Conservation (phyloP, 2,329 filamentous ascomycete species). For the Epichloe glyceriae region DNA sequence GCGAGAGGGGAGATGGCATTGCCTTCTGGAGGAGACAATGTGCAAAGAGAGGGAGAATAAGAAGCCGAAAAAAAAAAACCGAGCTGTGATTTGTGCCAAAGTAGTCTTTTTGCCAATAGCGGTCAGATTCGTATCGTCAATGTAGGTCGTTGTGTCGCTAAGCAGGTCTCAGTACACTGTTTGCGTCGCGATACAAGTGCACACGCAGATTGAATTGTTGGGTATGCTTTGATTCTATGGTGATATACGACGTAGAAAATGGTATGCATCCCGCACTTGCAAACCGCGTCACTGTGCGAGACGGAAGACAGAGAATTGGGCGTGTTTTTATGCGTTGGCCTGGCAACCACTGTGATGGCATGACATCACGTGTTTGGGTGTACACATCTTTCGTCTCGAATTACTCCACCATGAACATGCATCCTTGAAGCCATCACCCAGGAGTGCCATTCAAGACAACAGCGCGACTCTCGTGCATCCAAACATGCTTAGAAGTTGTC, state of each 20-base stretch:
- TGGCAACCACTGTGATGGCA: background rate
- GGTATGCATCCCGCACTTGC: background rate
- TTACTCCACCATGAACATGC: no score
- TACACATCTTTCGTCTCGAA: background rate
- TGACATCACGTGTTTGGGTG: background rate
- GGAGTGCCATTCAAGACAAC: no score
- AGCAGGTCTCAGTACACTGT: background rate
- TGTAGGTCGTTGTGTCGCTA: no score
- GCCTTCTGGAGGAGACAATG: background rate
- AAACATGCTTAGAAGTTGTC: no score
- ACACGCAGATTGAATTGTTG: background rate
- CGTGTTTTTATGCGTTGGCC: background rate
- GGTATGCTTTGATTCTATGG: background rate
- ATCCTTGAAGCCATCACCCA: no score
- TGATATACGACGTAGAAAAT: background rate
- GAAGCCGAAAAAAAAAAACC: no score
- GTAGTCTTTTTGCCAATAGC: no score
- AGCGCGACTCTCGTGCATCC: no score
- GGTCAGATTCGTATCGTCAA: no score
- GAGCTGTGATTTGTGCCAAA: background rate
- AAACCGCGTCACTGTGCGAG: background rate
- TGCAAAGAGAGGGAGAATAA: background rate
- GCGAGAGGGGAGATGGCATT: conserved; percentile 30
- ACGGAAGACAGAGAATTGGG: background rate
- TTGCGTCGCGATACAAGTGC: background rate